Evolutionary conservation across 345 rosid genomes (phyloP).

Genomic region (Eucalyptus caleyi): DNA sequence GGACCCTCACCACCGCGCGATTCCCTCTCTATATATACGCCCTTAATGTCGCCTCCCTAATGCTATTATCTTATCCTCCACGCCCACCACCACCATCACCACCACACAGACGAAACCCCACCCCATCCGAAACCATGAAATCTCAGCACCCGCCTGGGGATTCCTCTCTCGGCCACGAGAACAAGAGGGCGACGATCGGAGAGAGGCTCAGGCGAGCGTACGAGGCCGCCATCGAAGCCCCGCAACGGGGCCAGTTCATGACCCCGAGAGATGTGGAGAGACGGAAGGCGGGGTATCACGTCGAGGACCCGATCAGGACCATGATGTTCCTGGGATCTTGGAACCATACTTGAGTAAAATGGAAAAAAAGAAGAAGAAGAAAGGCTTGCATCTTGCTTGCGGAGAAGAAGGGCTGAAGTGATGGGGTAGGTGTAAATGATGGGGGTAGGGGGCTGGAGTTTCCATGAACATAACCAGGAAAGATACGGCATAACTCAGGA

Average conservation of each 20-base stretch:
- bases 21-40: constrained; percentile 4
- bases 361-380: background rate
- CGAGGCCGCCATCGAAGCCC: constrained; percentile 6
- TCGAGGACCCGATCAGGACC: constrained; percentile 50
- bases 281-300: constrained; percentile 5
- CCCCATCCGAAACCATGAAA: constrained; percentile 4
- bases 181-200: constrained; percentile 13
- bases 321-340: constrained; percentile 57
- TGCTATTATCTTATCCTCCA: constrained; percentile 6
- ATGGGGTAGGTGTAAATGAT: background rate
- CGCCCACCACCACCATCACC: background rate
- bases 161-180: constrained; percentile 8
- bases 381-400: background rate
- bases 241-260: background rate
- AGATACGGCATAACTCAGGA: background rate
- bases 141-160: constrained; percentile 18
- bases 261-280: constrained; percentile 8
- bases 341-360: constrained; percentile 25
- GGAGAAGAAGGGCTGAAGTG: background rate
- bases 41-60: background rate
- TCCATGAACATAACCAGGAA: background rate
- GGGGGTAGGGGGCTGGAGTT: background rate
- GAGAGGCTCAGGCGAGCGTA: constrained; percentile 28
- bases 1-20: background rate
- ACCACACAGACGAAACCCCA: background rate